A percentile compares a stretch with the other conserved stretches of the same genome.
phyloP scores from a whole-genome alignment of 345 rosid species.

The Draba incana region DNA sequence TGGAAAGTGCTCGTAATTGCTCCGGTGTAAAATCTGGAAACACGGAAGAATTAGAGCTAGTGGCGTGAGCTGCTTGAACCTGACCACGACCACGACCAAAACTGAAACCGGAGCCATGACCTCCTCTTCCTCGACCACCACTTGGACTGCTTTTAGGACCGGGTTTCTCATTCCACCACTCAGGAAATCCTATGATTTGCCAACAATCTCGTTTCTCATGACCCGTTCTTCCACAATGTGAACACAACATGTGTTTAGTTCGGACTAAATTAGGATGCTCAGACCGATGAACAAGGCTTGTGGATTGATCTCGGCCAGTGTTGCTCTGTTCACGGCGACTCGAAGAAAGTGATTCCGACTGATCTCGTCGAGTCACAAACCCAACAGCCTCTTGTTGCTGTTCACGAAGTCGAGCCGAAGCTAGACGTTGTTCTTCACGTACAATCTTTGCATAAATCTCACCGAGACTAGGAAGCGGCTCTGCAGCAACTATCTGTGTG shows the following conservation, averaged over 20 bases:
- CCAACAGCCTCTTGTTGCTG: neutral
- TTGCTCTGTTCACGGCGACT: no score
- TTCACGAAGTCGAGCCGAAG: neutral
- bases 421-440: neutral
- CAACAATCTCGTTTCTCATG: neutral
- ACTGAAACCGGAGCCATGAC: neutral
- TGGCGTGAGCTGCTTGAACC: no score
- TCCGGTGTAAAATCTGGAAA: neutral
- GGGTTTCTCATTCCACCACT: neutral
- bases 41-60: neutral
- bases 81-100: neutral
- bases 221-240: neutral
- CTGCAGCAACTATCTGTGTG: neutral
- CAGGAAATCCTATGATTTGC: neutral
- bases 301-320: no score
- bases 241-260: no score
- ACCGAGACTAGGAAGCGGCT: neutral
- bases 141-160: no score
- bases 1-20: neutral
- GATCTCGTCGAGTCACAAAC: neutral
- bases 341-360: fast-evolving
- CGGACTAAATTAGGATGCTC: no score
- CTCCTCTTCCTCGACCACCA: neutral
- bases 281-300: neutral
- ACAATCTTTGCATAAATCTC: neutral